Evolutionary conservation across 2,329 filamentous ascomycete species (phyloP).

Genomic region (Penicillium nordicum): DNA sequence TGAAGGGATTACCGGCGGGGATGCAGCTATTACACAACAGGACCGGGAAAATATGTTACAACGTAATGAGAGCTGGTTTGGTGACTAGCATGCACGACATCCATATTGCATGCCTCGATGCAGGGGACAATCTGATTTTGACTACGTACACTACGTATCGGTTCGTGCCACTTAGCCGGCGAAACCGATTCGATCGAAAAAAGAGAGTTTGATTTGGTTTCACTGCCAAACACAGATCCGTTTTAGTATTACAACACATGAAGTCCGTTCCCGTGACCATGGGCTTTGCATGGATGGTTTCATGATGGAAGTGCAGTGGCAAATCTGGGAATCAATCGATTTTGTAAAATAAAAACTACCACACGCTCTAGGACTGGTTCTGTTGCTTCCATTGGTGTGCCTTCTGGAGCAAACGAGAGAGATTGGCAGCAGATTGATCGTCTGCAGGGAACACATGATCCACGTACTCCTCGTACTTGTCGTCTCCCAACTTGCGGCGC

Average conservation of each 20-base stretch:
- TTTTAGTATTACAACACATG: constrained; percentile 2
- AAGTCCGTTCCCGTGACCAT: not conserved
- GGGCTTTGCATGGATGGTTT: not conserved
- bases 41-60: not conserved
- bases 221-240: not conserved
- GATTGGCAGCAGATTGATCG: constrained; percentile 77
- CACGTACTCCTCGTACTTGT: constrained; percentile 92
- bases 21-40: not conserved
- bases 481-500: constrained; percentile 84
- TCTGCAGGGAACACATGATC: constrained; percentile 97
- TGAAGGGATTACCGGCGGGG: not conserved
- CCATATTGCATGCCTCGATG: not conserved
- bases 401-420: constrained; percentile 79
- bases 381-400: constrained; percentile 89
- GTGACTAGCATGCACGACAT: not conserved
- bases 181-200: not conserved
- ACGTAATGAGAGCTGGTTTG: not conserved
- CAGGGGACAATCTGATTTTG: not conserved
- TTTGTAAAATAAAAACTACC: not conserved
- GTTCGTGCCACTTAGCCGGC: not conserved
- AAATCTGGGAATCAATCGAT: not conserved
- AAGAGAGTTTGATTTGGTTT: not conserved
- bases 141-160: not conserved
- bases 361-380: constrained; percentile 38
- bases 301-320: not conserved